Evolutionary conservation across 768 basidiomycete genomes (phyloP).

Genomic region (Hebeloma cylindrosporum): DNA sequence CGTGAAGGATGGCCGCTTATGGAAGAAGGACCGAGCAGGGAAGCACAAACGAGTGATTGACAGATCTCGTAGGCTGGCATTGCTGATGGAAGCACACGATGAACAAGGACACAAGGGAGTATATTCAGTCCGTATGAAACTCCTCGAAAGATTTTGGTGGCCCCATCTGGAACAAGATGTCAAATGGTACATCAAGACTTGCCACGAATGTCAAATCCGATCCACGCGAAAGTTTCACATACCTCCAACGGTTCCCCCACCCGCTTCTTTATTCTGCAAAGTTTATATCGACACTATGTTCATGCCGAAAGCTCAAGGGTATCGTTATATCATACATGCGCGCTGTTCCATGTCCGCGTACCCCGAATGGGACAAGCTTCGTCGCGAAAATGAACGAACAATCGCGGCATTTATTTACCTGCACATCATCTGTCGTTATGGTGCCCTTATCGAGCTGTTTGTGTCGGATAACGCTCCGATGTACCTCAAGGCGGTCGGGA

Average conservation of each 20-base stretch:
- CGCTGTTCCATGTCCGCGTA: constrained; percentile 19
- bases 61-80: background rate
- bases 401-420: constrained; percentile 8
- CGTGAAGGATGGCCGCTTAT: constrained; percentile 6
- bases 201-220: constrained; percentile 37
- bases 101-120: constrained; percentile 26
- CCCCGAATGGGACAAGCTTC: constrained; percentile 20
- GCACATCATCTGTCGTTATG: constrained; percentile 14
- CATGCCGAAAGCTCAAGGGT: constrained; percentile 25
- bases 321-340: constrained; percentile 22
- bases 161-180: constrained; percentile 23
- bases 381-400: constrained; percentile 12
- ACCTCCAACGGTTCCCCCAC: constrained; percentile 18
- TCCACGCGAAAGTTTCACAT: constrained; percentile 22
- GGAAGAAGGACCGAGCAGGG: constrained; percentile 12
- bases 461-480: constrained; percentile 31
- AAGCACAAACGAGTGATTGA: constrained; percentile 21
- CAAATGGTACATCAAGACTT: constrained; percentile 28
- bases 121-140: constrained; percentile 15
- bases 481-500: constrained; percentile 32
- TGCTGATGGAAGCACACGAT: constrained; percentile 18
- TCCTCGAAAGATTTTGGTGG: constrained; percentile 24
- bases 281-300: constrained; percentile 37
- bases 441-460: constrained; percentile 27
- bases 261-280: constrained; percentile 26